phyloP scores from a whole-genome alignment of 2,329 filamentous ascomycete species.

The Zymoseptoria crescenta region DNA sequence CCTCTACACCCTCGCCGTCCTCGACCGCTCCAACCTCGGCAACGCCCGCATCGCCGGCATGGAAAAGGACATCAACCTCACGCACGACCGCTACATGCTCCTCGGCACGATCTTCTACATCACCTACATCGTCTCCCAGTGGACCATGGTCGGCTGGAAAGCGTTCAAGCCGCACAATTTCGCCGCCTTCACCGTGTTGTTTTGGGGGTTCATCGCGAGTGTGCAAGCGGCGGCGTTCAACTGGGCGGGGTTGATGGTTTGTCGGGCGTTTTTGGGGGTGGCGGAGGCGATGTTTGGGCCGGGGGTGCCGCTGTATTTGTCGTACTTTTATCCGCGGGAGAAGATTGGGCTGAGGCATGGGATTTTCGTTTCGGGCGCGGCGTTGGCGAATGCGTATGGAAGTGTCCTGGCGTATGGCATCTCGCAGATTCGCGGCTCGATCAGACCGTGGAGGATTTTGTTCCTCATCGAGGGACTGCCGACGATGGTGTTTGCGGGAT shows the following conservation, averaged over 20 bases:
- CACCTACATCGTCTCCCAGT: slow-evolving; percentile 32
- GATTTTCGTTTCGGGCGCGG: slow-evolving; percentile 47
- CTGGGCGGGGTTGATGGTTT: slow-evolving; percentile 43
- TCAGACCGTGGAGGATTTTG: slow-evolving; percentile 56
- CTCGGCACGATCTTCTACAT: slow-evolving; percentile 49
- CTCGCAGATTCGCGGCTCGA: slow-evolving; percentile 48
- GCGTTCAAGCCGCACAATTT: slow-evolving; percentile 31
- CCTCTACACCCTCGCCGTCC: slow-evolving; percentile 26
- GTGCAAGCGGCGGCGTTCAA: slow-evolving; percentile 39
- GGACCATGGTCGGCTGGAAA: slow-evolving; percentile 42
- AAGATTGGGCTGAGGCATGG: slow-evolving; percentile 51
- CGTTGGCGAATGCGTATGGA: slow-evolving; percentile 73
- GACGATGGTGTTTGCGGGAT: slow-evolving; percentile 46
- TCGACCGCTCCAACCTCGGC: slow-evolving; percentile 29
- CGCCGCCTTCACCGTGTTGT: slow-evolving; percentile 37
- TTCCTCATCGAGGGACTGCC: slow-evolving; percentile 59
- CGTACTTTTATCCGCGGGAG: slow-evolving; percentile 53
- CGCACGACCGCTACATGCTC: slow-evolving; percentile 42
- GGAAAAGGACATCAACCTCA: slow-evolving; percentile 40
- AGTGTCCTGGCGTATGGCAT: slow-evolving; percentile 58
- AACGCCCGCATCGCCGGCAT: slow-evolving; percentile 38
- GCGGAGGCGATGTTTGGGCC: slow-evolving; percentile 29
- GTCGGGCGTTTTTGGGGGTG: slow-evolving; percentile 42
- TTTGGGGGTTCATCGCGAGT: slow-evolving; percentile 42
- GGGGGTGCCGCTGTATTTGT: slow-evolving; percentile 56